A percentile compares a stretch with the other conserved stretches of the same genome.
phyloP scores from a whole-genome alignment of 2,329 filamentous ascomycete species.

The Pseudogymnoascus sp. region DNA sequence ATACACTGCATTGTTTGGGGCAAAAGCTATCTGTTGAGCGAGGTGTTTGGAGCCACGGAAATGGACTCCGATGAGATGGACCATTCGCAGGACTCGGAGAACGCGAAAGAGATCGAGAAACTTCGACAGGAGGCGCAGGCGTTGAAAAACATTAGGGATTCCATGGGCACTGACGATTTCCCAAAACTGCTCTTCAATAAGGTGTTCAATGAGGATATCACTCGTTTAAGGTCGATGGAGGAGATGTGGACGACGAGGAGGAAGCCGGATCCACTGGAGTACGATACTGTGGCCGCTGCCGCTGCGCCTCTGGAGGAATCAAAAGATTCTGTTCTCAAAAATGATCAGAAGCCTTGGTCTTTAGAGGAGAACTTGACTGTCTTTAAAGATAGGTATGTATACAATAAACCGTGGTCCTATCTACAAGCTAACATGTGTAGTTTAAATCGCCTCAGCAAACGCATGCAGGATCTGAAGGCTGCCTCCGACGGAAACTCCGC shows the following conservation, averaged over 20 bases:
- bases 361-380: constrained; percentile 75
- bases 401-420: not conserved
- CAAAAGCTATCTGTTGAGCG: constrained; percentile 89
- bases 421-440: constrained; percentile 34
- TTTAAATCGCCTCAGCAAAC: constrained; percentile 65
- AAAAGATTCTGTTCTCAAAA: constrained; percentile 48
- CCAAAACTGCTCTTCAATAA: constrained; percentile 80
- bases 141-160: constrained; percentile 71
- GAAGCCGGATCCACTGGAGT: constrained; percentile 66
- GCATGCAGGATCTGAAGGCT: constrained; percentile 58
- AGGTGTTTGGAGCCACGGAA: constrained; percentile 88
- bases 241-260: constrained; percentile 91
- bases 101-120: constrained; percentile 80
- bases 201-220: constrained; percentile 80
- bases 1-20: constrained; percentile 99
- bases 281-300: constrained; percentile 48
- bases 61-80: constrained; percentile 76
- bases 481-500: constrained; percentile 39
- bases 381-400: constrained; percentile 63
- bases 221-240: constrained; percentile 75
- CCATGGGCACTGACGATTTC: constrained; percentile 74
- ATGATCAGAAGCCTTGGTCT: constrained; percentile 76
- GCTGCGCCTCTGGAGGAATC: constrained; percentile 16
- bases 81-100: constrained; percentile 71
- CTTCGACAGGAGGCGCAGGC: constrained; percentile 76